Evolutionary conservation across 2,329 filamentous ascomycete genomes (phyloP).

Genomic region (Mariannaea sp.): DNA sequence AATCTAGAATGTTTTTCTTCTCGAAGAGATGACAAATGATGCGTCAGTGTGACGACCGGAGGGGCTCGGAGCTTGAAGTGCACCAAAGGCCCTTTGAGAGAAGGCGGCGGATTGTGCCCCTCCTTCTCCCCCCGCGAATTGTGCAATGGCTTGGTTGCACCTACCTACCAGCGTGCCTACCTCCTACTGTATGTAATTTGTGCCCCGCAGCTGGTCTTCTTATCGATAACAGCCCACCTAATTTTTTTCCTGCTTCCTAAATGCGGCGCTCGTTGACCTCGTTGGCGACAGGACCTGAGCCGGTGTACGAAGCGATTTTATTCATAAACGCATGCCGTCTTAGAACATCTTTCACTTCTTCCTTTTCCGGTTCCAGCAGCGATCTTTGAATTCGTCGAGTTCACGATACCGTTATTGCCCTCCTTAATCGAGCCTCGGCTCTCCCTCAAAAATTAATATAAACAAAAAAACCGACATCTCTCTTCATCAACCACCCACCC

Average conservation of each 20-base stretch:
- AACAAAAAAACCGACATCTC: no score
- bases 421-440: not conserved
- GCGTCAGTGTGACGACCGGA: slow-evolving; percentile 12
- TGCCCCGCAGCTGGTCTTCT: slow-evolving; percentile 35
- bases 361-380: no score
- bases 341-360: no score
- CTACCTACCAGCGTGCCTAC: no score
- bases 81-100: slow-evolving; percentile 8
- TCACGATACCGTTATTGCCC: not conserved
- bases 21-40: slow-evolving; percentile 35
- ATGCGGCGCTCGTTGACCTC: not conserved
- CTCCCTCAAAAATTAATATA: not conserved
- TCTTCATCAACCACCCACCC: not conserved
- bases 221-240: slow-evolving; percentile 42
- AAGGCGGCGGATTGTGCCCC: slow-evolving; percentile 19
- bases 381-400: no score
- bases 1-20: not conserved
- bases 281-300: slow-evolving; percentile 4
- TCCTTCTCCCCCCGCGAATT: no score
- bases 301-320: no score
- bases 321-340: no score
- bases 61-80: slow-evolving; percentile 8
- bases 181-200: no score
- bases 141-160: no score
- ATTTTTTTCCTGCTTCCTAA: slow-evolving; percentile 38